Evolutionary conservation across 78 protist species (phyloP).

Genomic region (Creolimax fragrantissima): DNA sequence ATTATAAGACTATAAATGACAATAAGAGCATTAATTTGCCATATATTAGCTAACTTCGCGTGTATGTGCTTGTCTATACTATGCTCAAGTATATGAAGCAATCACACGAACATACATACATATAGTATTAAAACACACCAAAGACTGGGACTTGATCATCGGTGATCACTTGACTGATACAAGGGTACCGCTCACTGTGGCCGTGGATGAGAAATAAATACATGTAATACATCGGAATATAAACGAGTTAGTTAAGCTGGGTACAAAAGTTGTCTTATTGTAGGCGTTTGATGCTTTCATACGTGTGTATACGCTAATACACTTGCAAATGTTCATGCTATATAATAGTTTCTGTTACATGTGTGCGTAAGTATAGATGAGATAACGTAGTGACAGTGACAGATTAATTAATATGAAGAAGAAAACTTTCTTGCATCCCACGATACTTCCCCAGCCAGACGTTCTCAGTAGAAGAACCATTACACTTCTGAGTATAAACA

Average conservation of each 20-base stretch:
- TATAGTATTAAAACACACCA: not conserved
- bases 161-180: not conserved
- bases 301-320: not conserved
- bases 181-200: slow-evolving; percentile 33
- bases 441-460: not conserved
- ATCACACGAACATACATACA: no score
- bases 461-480: not conserved
- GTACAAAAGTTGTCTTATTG: not conserved
- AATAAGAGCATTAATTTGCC: no score
- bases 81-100: no score
- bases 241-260: not conserved
- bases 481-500: not conserved
- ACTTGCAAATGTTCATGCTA: no score
- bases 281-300: no score
- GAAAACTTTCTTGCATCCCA: not conserved
- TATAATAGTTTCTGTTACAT: no score
- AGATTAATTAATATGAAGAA: not conserved
- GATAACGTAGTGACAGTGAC: not conserved
- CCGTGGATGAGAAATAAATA: not conserved
- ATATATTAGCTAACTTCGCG: no score
- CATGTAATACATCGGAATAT: not conserved
- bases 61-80: no score
- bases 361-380: not conserved
- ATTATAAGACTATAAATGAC: no score
- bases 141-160: slow-evolving; percentile 17